A percentile compares a stretch with the other conserved stretches of the same genome.
phyloP scores from a whole-genome alignment of 139 green algal genomes.

The Asterochloris sp. region DNA sequence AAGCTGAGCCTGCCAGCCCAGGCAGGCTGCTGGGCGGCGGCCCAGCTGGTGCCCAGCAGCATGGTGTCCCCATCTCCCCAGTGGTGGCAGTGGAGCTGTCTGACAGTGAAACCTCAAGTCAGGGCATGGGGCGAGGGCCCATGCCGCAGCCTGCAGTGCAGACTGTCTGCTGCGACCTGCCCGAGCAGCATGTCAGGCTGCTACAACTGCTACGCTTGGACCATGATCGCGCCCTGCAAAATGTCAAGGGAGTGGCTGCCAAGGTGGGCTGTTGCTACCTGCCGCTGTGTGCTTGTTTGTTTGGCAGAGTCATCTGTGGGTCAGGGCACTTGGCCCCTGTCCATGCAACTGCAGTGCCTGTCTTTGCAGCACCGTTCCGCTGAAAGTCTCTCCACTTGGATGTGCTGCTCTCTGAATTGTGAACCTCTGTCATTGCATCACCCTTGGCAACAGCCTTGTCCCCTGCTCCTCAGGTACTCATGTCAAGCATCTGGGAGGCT shows the following conservation, averaged over 20 bases:
- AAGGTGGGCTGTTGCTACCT: not conserved
- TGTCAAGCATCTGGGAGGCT: constrained; percentile 8
- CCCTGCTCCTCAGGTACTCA: not conserved
- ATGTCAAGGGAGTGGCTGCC: not conserved
- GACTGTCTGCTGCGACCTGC: constrained; percentile 4
- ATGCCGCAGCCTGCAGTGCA: constrained; percentile 10
- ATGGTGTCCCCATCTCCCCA: constrained; percentile 25
- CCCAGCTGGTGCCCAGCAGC: not conserved
- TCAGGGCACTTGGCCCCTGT: not conserved
- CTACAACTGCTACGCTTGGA: constrained; percentile 23
- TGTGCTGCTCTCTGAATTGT: not conserved
- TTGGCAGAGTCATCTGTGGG: not conserved
- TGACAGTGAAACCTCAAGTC: too few relatives aligned
- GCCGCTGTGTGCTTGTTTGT: not conserved
- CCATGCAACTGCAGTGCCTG: not conserved
- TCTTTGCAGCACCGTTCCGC: not conserved
- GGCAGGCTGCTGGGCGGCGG: not conserved
- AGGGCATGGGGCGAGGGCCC: not conserved
- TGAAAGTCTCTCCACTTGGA: not conserved
- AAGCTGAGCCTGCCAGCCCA: not conserved
- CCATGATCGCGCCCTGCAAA: constrained; percentile 6
- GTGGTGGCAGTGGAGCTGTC: not conserved
- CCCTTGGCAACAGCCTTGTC: not conserved
- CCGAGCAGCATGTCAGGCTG: constrained; percentile 18
- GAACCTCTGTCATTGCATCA: not conserved